A percentile compares a stretch with the other conserved stretches of the same genome.
Conservation (phyloP, 345 rosid species). For the Acer campestre region DNA sequence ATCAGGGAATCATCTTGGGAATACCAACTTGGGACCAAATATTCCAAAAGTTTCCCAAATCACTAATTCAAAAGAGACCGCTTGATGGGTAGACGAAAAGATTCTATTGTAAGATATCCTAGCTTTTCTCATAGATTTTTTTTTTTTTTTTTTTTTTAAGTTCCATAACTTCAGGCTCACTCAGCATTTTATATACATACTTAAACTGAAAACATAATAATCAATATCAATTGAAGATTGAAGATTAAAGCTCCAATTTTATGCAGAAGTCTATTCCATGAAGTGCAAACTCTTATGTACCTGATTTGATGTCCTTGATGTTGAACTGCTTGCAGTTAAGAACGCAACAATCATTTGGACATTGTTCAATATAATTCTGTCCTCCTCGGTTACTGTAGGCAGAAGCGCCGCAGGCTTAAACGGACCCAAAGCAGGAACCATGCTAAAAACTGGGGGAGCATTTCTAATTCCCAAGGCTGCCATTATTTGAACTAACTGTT, state of each 20-base stretch:
- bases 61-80: neutral
- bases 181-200: neutral
- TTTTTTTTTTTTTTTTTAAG: neutral
- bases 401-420: constrained; percentile 74
- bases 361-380: constrained; percentile 66
- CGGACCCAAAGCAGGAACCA: constrained; percentile 79
- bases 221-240: neutral
- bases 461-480: constrained; percentile 67
- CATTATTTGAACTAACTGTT: constrained; percentile 77
- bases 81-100: neutral
- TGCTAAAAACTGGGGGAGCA: constrained; percentile 69
- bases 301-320: constrained; percentile 60
- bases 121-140: neutral
- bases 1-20: neutral
- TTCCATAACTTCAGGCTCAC: neutral
- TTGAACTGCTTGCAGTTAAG: constrained; percentile 72
- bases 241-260: neutral
- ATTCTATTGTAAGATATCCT: neutral
- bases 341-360: constrained; percentile 77
- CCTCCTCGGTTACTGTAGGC: constrained; percentile 86
- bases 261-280: neutral
- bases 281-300: constrained; percentile 31
- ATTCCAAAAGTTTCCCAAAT: neutral
- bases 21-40: neutral
- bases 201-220: neutral